Evolutionary conservation across 2,329 filamentous ascomycete species (phyloP), one percentile per base, ranked within the genome.

Genomic region (Calonectria pteridis): DNA sequence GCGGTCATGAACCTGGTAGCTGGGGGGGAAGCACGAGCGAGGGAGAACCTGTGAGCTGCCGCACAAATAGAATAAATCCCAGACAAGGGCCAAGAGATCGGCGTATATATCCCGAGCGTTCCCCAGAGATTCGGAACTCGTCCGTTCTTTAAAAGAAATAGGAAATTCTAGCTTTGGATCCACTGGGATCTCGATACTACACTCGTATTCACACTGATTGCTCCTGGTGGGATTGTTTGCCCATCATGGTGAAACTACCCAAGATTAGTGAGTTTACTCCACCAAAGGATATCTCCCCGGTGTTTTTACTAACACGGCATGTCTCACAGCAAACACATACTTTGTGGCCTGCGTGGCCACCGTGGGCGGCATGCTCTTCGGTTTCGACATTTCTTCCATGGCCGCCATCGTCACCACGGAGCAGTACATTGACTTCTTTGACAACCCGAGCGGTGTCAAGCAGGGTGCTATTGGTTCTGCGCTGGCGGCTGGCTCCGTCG

Each of bases 381-480:
- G 69, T 20, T 74, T 74, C 51, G 70, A 74, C 26, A 74, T 74
- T 23, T 58, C 53, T 20, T 58, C 53, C 53, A 58, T 58, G 53
- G 53, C 53, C 29, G 53, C 53, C 35, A 70, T 75, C 31, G 63
- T 75, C 71, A 73, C 73, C 37, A 70, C 66, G 3, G 51, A 72
- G 10, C 67, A 75, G 28, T 75, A 75, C 67, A 75, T 73, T 29
- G 71, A 75, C 26, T 75, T 62, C 58, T 73, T 73, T 33, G 58
- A 71, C 26, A 73, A 75, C 55, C 67, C 67, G 0, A 59, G 53
- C 4, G 73, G 73, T 20, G 67, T 75, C 16, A 73, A 20, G 33
- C 71, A 75, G 28, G 67, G 67, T 16, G 67, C 71, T 2, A 73
- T 75, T 28, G 73, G 73, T 16, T 75, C 73, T 31, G 71, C 71